Evolutionary conservation across 345 rosid species (phyloP), one percentile per base, ranked within the genome.

Genomic region (Bruguiera parviflora): DNA sequence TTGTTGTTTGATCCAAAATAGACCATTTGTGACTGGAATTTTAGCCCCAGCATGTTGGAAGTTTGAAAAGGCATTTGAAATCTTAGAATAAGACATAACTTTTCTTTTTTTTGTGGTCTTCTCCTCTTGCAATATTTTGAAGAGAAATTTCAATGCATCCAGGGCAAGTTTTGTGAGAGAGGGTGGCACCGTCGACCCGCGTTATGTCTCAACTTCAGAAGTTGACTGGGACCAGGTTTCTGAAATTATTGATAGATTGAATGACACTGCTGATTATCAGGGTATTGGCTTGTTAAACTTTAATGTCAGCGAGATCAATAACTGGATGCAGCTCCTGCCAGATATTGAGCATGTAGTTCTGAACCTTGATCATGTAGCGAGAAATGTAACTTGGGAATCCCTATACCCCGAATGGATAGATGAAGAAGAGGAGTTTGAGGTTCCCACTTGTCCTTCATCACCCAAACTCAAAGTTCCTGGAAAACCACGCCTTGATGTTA

Each of bases 361-460:
- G 75, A 88, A 74, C 61, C 80, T 90, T 5, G 79, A 85, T 31
- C 61, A 75, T 68, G 79, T 74, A 8, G 73, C 78, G 16, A 65
- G 64, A 28, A 83, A 84, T 59, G 39, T 89, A 53, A 86, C 93
- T 49, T 92, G 96, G 98, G 96, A 92, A 73, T 80, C 86, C 35
- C 66, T 92, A 13, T 92, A 90, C 68, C 96, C 96, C 13, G 96
- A 92, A 71, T 89, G 98, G 98, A 92, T 90, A 65, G 98, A 92
- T 27, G 96, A 92, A 82, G 98, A 87, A 61, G 96, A 90, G 80
- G 90, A 86, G 15, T 90, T 80, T 49, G 86, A 89, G 81, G 90
- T 92, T 71, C 97, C 97, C 8, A 77, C 80, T 73, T 90, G 96
- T 74, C 97, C 96, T 77, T 77, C 79, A 65, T 70, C 90, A 33